Conservation (phyloP, 75 land plant genomes). For the Cryptomeria japonica region DNA sequence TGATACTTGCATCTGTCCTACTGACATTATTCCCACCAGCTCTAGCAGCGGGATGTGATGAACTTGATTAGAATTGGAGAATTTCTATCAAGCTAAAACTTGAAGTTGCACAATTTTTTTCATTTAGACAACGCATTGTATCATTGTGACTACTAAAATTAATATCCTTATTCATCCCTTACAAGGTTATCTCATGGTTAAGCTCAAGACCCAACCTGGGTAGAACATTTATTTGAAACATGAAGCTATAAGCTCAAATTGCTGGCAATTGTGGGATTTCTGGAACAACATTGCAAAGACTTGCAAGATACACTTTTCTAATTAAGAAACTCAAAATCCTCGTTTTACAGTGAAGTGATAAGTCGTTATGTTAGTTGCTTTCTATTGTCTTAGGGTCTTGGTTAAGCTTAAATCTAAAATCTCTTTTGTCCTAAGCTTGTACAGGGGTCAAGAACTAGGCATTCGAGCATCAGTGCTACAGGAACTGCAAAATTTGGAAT, state of each 20-base stretch:
- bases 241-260: neutral
- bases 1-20: neutral
- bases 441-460: constrained; percentile 33
- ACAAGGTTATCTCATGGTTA: neutral
- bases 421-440: constrained; percentile 14
- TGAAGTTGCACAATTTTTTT: neutral
- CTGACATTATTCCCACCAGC: neutral
- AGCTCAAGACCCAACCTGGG: neutral
- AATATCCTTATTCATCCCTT: neutral
- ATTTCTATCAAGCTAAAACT: neutral
- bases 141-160: neutral
- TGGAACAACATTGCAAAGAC: neutral
- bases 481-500: constrained; percentile 20
- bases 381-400: neutral
- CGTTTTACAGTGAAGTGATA: neutral
- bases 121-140: neutral
- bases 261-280: neutral
- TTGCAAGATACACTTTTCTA: neutral
- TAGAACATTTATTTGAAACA: neutral
- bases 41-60: neutral
- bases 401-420: neutral
- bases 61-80: neutral
- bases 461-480: constrained; percentile 30
- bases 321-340: neutral
- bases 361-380: neutral